Base-by-base conservation (phyloP, 1,284 basidiomycete genomes). In the Afroboletus lepidellus region DNA sequence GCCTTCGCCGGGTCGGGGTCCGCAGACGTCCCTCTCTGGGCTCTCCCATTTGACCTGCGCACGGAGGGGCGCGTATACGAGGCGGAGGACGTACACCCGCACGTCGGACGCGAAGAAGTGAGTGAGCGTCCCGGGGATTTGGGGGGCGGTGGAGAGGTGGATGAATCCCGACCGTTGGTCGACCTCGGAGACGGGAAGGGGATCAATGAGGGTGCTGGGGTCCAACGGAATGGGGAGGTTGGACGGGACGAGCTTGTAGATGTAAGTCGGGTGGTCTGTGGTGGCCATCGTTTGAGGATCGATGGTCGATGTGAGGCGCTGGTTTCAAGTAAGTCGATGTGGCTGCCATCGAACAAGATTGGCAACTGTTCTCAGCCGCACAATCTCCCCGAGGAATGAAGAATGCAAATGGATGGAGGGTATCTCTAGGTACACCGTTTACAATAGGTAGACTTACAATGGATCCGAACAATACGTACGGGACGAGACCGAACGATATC, bases 131-230 rank as follows among this genome's bases (percentile, higher is more conserved):
- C 53, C 50, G 1, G 51, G 47, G 23, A 67, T 41, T 37, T 67
- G 65, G 20, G 0, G 18, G 0, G 66, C 57, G 0, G 65, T 70
- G 23, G 65, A 69, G 47, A 70, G 63, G 42, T 67, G 65, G 45
- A 67, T 38, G 38, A 70, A 67, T 2, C 63, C 61, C 4, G 65
- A 64, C 16, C n/a, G 7, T 25, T 47, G 27, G 48, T 66, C 65
- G 15, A 66, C 29, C 7, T 44, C 29, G 12, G 68, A 69, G 21
- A 70, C 47, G 21, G 65, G 68, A 36, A 67, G 63, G 1, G 42
- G 46, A 0, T 29, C 18, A 8, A 66, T 68, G 7, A 69, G 48
- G 1, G 24, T 38, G 2, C 57, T 34, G 9, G 43, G 24, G 34
- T 50, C 37, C 3, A 54, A 11, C 2, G 63, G 57, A 16, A 64